Evolutionary conservation across 139 green algal genomes (phyloP), one percentile per base, ranked within the genome.

Genomic region (Spirogloea muscicola): DNA sequence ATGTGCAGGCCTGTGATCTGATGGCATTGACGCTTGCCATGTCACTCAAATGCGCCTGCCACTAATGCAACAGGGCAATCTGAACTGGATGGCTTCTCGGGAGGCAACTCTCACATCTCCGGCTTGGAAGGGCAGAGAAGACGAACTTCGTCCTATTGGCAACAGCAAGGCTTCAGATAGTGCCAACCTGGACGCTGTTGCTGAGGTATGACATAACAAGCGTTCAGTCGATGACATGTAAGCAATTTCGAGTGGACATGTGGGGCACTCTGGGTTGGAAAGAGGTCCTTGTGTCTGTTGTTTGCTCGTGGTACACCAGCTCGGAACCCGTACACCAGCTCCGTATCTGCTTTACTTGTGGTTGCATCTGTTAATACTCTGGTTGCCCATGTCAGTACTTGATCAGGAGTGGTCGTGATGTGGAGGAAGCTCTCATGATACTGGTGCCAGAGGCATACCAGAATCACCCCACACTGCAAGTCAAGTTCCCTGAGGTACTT

Each of bases 41-140:
- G n/a, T n/a, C n/a, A n/a, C n/a, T n/a, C n/a, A n/a, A n/a, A n/a
- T n/a, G n/a, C n/a, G n/a, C n/a, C n/a, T n/a, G n/a, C n/a, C n/a
- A n/a, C n/a, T n/a, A n/a, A n/a, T n/a, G n/a, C n/a, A n/a, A 39
- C 62, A 82, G 75, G 94, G 94, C 78, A 99, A 99, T 88, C 87
- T 99, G 36, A 99, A 99, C 86, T 98, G 94, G 94, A 91, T 97
- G 71, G 87, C 89, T 7, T 96, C 90, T 2, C 88, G 93, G 38
- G 88, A 98, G 89, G 81, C 88, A 37, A 87, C 89, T 55, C 85
- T 99, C 52, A 88, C 65, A 25, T 86, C 93, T 83, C 88, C 89
- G 1, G 68, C 96, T 1, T 98, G 93, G 94, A 60, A 87, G 6
- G 92, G 93, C 29, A 86, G 93, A 18, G 94, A 98, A 86, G 64